Conservation (phyloP, 73 alveolate species). For the Paramecium pentaurelia region DNA sequence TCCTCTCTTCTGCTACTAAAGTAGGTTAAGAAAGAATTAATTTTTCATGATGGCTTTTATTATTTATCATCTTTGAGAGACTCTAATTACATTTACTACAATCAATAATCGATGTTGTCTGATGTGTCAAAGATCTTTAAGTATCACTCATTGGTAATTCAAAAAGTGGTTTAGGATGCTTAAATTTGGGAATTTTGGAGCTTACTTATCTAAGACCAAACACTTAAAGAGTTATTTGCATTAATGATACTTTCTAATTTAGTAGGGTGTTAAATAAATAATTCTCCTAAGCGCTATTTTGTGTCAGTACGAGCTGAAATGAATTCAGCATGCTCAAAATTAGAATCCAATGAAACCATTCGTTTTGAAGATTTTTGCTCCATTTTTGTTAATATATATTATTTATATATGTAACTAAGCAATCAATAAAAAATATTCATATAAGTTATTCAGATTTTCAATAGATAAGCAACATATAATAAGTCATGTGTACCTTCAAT, state of each 20-base stretch:
- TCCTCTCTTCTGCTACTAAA: neutral
- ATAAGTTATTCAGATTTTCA: neutral
- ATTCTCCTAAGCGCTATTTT: neutral
- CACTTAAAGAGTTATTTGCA: neutral
- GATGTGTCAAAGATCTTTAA: neutral
- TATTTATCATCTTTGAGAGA: neutral
- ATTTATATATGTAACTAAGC: neutral
- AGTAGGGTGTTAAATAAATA: slow-evolving; percentile 16
- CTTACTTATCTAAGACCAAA: slow-evolving; percentile 16
- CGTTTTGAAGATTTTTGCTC: neutral
- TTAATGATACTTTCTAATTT: neutral
- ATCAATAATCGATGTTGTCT: neutral
- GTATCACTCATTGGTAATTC: neutral
- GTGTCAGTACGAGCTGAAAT: slow-evolving; percentile 31
- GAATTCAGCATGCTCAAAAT: slow-evolving; percentile 35
- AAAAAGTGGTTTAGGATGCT: neutral
- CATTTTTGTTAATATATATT: neutral
- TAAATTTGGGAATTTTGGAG: neutral
- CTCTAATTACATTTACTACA: neutral
- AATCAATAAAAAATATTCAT: neutral
- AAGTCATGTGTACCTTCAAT: neutral
- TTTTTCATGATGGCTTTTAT: neutral
- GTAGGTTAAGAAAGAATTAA: neutral
- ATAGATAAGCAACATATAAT: neutral
- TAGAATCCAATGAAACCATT: neutral